Base-by-base conservation (phyloP, 495 filamentous ascomycete genomes). In the Glarea lozoyensis region DNA sequence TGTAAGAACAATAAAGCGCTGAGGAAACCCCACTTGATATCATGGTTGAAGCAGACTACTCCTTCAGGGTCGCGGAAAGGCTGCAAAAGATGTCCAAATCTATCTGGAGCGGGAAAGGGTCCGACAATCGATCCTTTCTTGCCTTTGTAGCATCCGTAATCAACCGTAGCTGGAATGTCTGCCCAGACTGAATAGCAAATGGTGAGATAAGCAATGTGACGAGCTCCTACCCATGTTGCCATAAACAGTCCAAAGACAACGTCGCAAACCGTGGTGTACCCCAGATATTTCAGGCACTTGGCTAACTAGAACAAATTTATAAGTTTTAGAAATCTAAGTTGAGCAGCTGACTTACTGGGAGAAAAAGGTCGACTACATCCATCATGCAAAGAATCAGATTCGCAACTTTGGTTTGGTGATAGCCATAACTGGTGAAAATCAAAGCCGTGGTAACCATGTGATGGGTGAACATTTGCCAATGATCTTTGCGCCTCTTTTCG, bases 381-480 rank as follows among this genome's bases (percentile, higher is more conserved):
- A 97, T 97, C 45, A 92, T 65, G 30, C 83, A 83, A 48, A 98
- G 66, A 47, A 97, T 87, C 35, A 94, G 73, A 54, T 88, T 92
- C 37, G 87, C 89, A 23, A 94, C 88, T 37, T 82, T 80, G 19
- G 81, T 89, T 54, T 87, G 78, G 53, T 84, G 78, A 54, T 88
- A 93, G 48, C 79, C 72, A 56, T 97, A 98, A 34, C 81, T 86
- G 11, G 73, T 70, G 50, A 79, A 78, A 39, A 97, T 78, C 32
- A 98, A 72, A 15, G 68, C 66, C 60, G 80, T 83, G 16, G 92
- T 98, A 54, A 96, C 78, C 53, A 95, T 75, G 60, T 98, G 92
- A 61, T 98, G 92, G 10, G 79, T 81, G 44, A 97, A 79, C 93
- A 95, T 96, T 60, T 97, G 92, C 59, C 77, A 81, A 60, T 94